Evolutionary conservation across 2,329 filamentous ascomycete species (phyloP), one percentile per base, ranked within the genome.

Genomic region (Pleomassaria siparia): DNA sequence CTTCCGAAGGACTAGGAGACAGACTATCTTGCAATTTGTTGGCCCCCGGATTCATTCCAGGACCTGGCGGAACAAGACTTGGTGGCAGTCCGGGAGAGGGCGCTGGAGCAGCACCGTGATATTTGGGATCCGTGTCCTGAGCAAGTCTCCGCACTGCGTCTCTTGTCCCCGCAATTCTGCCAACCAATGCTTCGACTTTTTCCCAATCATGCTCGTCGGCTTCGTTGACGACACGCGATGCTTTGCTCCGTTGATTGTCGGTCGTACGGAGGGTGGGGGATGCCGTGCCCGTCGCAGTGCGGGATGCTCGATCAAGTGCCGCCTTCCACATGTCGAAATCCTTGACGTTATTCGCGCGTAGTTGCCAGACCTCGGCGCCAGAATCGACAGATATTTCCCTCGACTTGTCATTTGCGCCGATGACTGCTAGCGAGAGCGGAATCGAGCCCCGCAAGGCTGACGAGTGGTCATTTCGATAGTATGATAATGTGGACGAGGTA

Each of bases 311-410:
- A 70, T 96, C 91, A 42, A 99, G 75, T 0, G 91, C 92, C 39
- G 81, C 80, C 40, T 87, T 90, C 94, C 94, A 99, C 15, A 88
- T 86, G 39, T 83, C 80, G 66, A 96, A 99, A 53, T 97, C 92
- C 55, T 87, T 87, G 41, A 84, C 82, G 59, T 89, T 95, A 41
- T 81, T 83, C 2, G 94, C 90, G 61, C 86, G 86, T 24, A 99
- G 77, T 73, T 97, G 94, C 94, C 94, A 99, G 21, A 99, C 85
- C 71, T 99, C 94, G 2, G 94, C 91, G 1, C 94, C 94, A 0
- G 94, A 97, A 68, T 99, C 94, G 47, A 99, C 94, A 33, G 88
- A 95, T 44, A 99, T 96, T 70, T 97, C 92, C 54, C 91, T 83
- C 29, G 88, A 84, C 62, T 88, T 84, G 68, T 94, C 89, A 65